Conservation (phyloP, 2,329 filamentous ascomycete species). For the Penicillium griseofulvum region DNA sequence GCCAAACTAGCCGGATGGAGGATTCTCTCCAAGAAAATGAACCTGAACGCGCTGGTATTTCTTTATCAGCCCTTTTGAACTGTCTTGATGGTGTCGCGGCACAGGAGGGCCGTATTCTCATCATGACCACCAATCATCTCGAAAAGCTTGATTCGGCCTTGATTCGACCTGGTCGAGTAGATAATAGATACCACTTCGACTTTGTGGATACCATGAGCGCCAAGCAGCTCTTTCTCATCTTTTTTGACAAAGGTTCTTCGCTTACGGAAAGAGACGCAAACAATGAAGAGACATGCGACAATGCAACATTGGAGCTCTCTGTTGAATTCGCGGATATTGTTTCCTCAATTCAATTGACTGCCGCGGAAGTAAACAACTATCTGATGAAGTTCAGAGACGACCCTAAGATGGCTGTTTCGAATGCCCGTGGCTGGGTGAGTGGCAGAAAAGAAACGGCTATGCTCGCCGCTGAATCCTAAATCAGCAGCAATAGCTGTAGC, state of each 20-base stretch:
- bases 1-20: not conserved
- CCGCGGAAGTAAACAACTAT: too few species aligned
- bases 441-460: too few species aligned
- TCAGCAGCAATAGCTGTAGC: too few species aligned
- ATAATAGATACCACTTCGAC: not conserved
- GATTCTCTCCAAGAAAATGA: not conserved
- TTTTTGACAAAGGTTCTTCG: not conserved
- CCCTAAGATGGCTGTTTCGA: too few species aligned
- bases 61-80: not conserved
- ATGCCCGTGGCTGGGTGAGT: too few species aligned
- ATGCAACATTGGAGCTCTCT: too few species aligned
- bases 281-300: too few species aligned
- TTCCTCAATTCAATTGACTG: too few species aligned
- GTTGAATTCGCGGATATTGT: too few species aligned
- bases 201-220: not conserved
- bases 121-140: not conserved
- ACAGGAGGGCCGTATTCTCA: not conserved
- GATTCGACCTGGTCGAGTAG: not conserved
- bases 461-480: too few species aligned
- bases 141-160: not conserved
- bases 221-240: not conserved
- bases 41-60: not conserved
- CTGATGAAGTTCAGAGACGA: too few species aligned
- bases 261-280: too few species aligned
- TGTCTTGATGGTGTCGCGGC: not conserved